Base-by-base conservation (phyloP, 768 basidiomycete species). In the Lactifluus subvellereus region DNA sequence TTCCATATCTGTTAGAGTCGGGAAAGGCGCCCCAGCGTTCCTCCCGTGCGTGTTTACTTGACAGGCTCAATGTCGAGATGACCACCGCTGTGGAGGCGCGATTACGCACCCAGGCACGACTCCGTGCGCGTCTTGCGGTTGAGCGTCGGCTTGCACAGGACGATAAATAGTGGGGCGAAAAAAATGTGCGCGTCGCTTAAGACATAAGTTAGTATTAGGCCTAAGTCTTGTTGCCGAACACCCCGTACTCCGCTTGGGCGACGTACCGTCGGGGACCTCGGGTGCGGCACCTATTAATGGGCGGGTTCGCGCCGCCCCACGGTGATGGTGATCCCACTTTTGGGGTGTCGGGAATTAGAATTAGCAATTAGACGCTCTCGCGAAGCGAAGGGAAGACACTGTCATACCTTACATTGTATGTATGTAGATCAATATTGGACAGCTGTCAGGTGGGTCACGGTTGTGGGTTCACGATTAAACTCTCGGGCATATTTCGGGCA, bases 31-130 rank as follows among this genome's bases (percentile, higher is more conserved):
- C 20, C 27, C 60, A 38, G 45, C 62, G 62, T 60, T 69, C 71
- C 54, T 61, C 65, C 62, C 80, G 79, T 57, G 68, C 73, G 54
- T 71, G 69, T 68, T 72, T 83, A 60, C 72, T 82, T 58, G 69
- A 68, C 61, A 77, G 74, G 69, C 75, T 84, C 59, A 72, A 76
- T 62, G 71, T 74, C 64, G 82, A 81, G 72, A 80, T 77, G 71
- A 64, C 65, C 48, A 68, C 68, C 33, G 72, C 74, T 18, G 66
- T 63, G 60, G 62, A 61, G 48, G 60, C 45, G 49, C 45, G 59
- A 56, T 63, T 59, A 64, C 67, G 68, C 16, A 37, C 53, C 4
- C 58, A 66, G 63, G 69, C 62, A 62, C 65, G 62, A 4, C 62
- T 60, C 47, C 61, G 51, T 37, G 42, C 57, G 45, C 55, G 63